Conservation (phyloP, 768 basidiomycete species). For the Suillus decipiens region DNA sequence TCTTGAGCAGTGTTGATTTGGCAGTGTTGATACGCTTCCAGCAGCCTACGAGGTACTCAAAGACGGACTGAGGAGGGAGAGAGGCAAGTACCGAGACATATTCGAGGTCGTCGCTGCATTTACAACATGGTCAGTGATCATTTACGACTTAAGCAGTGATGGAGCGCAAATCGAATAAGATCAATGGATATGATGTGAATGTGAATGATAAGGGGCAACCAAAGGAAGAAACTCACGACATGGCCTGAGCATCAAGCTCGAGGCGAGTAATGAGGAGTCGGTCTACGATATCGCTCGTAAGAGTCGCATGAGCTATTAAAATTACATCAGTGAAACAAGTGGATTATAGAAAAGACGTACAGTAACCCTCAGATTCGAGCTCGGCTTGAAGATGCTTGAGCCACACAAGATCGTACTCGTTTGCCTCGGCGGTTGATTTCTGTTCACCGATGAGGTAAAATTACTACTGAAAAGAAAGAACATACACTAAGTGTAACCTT, state of each 20-base stretch:
- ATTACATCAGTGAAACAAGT: constrained; percentile 1
- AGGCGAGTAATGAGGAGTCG: constrained; percentile 82
- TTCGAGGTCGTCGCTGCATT: constrained; percentile 68
- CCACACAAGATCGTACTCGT: constrained; percentile 75
- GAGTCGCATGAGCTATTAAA: constrained; percentile 36
- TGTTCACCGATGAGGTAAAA: constrained; percentile 27
- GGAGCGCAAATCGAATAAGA: background rate
- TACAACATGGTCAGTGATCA: constrained; percentile 7
- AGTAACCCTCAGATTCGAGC: constrained; percentile 56
- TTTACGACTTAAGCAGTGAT: background rate
- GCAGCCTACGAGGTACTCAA: constrained; percentile 87
- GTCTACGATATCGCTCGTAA: constrained; percentile 67
- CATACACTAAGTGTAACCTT: constrained; percentile 80
- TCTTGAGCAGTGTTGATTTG: constrained; percentile 57
- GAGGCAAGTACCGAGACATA: constrained; percentile 73
- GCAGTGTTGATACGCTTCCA: constrained; percentile 85
- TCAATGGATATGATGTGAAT: background rate
- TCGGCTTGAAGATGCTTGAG: constrained; percentile 76
- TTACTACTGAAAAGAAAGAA: constrained; percentile 14
- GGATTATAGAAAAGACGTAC: constrained; percentile 31
- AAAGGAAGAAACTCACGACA: constrained; percentile 54
- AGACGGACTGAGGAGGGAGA: constrained; percentile 73
- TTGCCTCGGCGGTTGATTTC: constrained; percentile 60
- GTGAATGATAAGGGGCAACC: background rate
- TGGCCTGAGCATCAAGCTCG: constrained; percentile 70